Base-by-base conservation (phyloP, 1,284 basidiomycete genomes). In the Cronartium quercuum region DNA sequence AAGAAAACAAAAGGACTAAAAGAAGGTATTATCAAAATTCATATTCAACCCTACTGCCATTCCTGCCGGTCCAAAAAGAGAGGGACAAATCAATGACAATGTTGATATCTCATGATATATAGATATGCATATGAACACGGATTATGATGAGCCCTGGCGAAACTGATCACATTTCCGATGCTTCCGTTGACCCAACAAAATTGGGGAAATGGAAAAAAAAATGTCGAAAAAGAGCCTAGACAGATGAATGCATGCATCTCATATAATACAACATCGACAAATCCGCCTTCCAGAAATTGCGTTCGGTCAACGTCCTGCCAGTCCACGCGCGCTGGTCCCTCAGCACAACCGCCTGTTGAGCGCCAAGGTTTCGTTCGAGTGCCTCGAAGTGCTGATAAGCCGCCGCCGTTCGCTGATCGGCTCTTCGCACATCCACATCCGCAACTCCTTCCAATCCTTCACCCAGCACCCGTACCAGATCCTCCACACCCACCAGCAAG, bases 241-340 rank as follows among this genome's bases (percentile, higher is more conserved):
- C n/a, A 55, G 9, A 21, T 1, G 51, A 55, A 55, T 55, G 51
- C 51, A 55, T 15, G 10, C 51, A 55, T 55, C 29, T 55, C 29
- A 55, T 21, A 55, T 55, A 55, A 9, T 21, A 55, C 51, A 55
- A 21, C 51, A 55, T 55, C 12, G 51, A 55, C 29, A 18, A 24
- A 55, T 55, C 51, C 6, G 51, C 58, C 37, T 61, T 61, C 58
- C 58, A 37, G 37, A 34, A 61, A 35, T 1, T 35, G 9, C 37
- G 29, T n/a, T 61, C 58, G 18, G 35, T 37, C 18, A 61, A 61
- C 4, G 29, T 61, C 37, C 58, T 92, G 29, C 88, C 88, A 76
- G 88, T 94, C 93, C 93, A 96, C 80, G 89, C 90, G 82, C 91
- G 91, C 82, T 96, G 94, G 79, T 93, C 90, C 41, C 92, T 86